These are phyloP conservation scores for Tolypocladium nubicola DNA, from an alignment of 2,329 filamentous ascomycete species.

Conservation along the genomic window DNA sequence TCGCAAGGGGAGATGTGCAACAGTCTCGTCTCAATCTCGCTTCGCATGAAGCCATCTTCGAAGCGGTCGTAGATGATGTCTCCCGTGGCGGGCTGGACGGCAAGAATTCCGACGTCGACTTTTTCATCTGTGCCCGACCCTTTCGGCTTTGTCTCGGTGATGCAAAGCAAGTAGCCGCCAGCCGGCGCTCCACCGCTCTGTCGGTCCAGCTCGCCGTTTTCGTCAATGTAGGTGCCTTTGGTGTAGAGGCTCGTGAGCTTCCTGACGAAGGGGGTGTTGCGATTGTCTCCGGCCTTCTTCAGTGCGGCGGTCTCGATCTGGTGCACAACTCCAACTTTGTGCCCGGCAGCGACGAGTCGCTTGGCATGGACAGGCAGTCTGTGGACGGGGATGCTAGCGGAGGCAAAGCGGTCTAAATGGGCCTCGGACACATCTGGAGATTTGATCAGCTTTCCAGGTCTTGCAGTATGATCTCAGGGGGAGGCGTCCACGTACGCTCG, in stretches of 20 bases:
- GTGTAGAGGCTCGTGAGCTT: conserved; percentile 96
- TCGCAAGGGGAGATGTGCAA: conserved; percentile 94
- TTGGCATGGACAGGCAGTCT: conserved; percentile 89
- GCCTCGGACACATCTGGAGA: conserved; percentile 69
- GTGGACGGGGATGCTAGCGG: conserved; percentile 89
- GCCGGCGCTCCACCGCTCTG: conserved; percentile 35
- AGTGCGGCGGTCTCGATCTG: conserved; percentile 92
- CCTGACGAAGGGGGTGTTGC: conserved; percentile 81
- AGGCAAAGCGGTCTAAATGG: conserved; percentile 84
- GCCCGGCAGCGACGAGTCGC: conserved; percentile 78
- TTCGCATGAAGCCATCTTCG: conserved; percentile 95
- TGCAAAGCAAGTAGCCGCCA: conserved; percentile 84
- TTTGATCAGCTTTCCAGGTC: not conserved
- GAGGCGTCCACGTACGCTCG: conserved; percentile 48
- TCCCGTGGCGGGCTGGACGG: conserved; percentile 89
- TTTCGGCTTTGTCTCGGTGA: conserved; percentile 78
- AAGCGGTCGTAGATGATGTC: conserved; percentile 95
- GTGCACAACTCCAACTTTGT: conserved; percentile 92
- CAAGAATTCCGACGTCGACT: conserved; percentile 82
- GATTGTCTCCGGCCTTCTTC: conserved; percentile 91
- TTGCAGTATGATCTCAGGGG: not conserved
- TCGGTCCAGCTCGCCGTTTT: conserved; percentile 68
- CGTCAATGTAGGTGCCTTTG: conserved; percentile 95
- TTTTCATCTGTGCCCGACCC: conserved; percentile 81
- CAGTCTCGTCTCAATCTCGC: conserved; percentile 89